Evolutionary conservation across 805 yeast species (phyloP).

Genomic region (Clavispora phyllophila): DNA sequence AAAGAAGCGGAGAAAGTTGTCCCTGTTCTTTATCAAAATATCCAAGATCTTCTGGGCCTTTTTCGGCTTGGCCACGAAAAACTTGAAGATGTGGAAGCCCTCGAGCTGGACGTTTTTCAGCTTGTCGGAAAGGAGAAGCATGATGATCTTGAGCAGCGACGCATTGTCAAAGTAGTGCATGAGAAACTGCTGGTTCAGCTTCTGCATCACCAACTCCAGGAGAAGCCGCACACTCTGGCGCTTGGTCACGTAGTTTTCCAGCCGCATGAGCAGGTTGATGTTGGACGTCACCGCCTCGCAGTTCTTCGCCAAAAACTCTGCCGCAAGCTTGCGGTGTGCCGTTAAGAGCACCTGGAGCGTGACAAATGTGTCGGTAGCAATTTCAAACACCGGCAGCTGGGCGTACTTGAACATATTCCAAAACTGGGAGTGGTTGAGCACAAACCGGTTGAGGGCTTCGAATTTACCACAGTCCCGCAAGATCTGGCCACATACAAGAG

Average conservation of each 20-base stretch:
- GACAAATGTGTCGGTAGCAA: slow-evolving; percentile 83
- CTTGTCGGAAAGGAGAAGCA: slow-evolving; percentile 83
- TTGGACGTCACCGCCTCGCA: slow-evolving; percentile 52
- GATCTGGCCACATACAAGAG: slow-evolving; percentile 70
- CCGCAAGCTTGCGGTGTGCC: slow-evolving; percentile 59
- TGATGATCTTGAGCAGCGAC: slow-evolving; percentile 76
- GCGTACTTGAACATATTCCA: slow-evolving; percentile 85
- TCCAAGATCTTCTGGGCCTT: slow-evolving; percentile 77
- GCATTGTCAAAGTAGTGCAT: slow-evolving; percentile 73
- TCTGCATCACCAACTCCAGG: slow-evolving; percentile 63
- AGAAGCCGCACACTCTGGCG: slow-evolving; percentile 82
- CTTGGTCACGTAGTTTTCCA: slow-evolving; percentile 84
- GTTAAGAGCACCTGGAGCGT: slow-evolving; percentile 70
- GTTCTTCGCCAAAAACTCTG: slow-evolving; percentile 63
- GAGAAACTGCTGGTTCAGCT: slow-evolving; percentile 69
- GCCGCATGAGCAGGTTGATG: slow-evolving; percentile 67
- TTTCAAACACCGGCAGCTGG: slow-evolving; percentile 73
- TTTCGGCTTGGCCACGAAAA: slow-evolving; percentile 93
- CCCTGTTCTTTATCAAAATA: slow-evolving; percentile 78
- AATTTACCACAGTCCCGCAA: slow-evolving; percentile 79
- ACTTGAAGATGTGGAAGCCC: slow-evolving; percentile 89
- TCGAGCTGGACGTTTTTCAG: slow-evolving; percentile 86
- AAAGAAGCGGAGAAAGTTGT: slow-evolving; percentile 66
- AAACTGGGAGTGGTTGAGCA: slow-evolving; percentile 55
- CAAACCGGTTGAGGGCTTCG: slow-evolving; percentile 59